Conservation (phyloP, 345 rosid genomes). For the Hibiscus syriacus region DNA sequence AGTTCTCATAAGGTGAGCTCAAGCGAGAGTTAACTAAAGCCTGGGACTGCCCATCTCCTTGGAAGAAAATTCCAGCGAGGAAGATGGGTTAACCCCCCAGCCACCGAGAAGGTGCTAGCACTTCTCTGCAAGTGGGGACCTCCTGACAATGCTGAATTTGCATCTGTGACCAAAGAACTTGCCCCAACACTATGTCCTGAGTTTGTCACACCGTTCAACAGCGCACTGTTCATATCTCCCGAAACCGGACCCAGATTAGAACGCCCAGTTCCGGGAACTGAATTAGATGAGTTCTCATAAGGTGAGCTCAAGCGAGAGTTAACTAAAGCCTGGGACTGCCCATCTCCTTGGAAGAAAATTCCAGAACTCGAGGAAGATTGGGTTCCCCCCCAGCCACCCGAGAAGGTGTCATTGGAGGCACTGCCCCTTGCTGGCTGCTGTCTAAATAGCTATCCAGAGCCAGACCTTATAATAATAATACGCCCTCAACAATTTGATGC, state of each 20-base stretch:
- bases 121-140: constrained; percentile 92
- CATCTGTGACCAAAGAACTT: too few relatives aligned
- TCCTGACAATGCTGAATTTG: constrained; percentile 83
- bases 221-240: too few relatives aligned
- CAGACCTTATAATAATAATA: constrained; percentile 35
- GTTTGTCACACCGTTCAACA: too few relatives aligned
- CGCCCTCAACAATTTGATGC: constrained; percentile 34
- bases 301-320: constrained; percentile 83
- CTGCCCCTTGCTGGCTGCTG: constrained; percentile 43
- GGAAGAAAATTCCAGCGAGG: constrained; percentile 86
- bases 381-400: constrained; percentile 66
- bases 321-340: constrained; percentile 76
- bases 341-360: too few relatives aligned
- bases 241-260: too few relatives aligned
- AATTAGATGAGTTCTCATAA: constrained; percentile 70
- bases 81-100: constrained; percentile 26
- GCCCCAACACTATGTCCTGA: too few relatives aligned
- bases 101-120: too few relatives aligned
- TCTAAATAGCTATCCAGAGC: constrained; percentile 71
- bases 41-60: constrained; percentile 92
- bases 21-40: constrained; percentile 78
- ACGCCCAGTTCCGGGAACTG: constrained; percentile 65
- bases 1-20: constrained; percentile 73
- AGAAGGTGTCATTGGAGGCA: constrained; percentile 67
- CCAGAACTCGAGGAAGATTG: constrained; percentile 94